phyloP scores from a whole-genome alignment of 768 basidiomycete species.

The Tremella fuciformis region DNA sequence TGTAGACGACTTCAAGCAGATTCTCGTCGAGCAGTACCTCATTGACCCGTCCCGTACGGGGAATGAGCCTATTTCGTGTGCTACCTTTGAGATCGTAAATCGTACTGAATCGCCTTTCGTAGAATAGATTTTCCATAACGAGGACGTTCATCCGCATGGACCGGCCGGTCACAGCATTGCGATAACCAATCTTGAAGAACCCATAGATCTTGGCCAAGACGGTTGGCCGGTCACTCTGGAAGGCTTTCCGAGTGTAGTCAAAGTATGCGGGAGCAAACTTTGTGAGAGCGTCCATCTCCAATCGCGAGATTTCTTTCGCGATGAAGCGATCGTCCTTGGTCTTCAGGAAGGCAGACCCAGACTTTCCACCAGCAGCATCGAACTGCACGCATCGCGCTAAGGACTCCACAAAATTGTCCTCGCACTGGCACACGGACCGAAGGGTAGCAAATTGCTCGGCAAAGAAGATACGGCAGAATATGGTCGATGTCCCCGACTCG shows the following conservation, averaged over 20 bases:
- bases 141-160: slow-evolving; percentile 89
- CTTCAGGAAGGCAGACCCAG: slow-evolving; percentile 93
- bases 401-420: slow-evolving; percentile 89
- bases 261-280: slow-evolving; percentile 97
- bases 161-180: slow-evolving; percentile 75
- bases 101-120: slow-evolving; percentile 86
- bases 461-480: slow-evolving; percentile 90
- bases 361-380: slow-evolving; percentile 93
- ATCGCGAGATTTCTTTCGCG: slow-evolving; percentile 86
- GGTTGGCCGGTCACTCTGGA: slow-evolving; percentile 82
- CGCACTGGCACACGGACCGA: slow-evolving; percentile 86
- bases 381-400: slow-evolving; percentile 92
- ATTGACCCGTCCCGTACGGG: slow-evolving; percentile 81
- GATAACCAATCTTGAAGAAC: slow-evolving; percentile 89
- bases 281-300: slow-evolving; percentile 91
- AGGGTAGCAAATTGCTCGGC: slow-evolving; percentile 96
- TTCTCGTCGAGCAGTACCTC: slow-evolving; percentile 96
- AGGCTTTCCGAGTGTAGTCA: slow-evolving; percentile 94
- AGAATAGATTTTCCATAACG: slow-evolving; percentile 91
- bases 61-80: slow-evolving; percentile 86
- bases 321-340: slow-evolving; percentile 98
- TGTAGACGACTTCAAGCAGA: slow-evolving; percentile 81
- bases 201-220: slow-evolving; percentile 95
- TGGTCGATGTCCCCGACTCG: slow-evolving; percentile 81
- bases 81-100: slow-evolving; percentile 98